Evolutionary conservation across 2,329 filamentous ascomycete species (phyloP), one percentile per base, ranked within the genome.

Genomic region (Teratosphaeriaceae sp.): DNA sequence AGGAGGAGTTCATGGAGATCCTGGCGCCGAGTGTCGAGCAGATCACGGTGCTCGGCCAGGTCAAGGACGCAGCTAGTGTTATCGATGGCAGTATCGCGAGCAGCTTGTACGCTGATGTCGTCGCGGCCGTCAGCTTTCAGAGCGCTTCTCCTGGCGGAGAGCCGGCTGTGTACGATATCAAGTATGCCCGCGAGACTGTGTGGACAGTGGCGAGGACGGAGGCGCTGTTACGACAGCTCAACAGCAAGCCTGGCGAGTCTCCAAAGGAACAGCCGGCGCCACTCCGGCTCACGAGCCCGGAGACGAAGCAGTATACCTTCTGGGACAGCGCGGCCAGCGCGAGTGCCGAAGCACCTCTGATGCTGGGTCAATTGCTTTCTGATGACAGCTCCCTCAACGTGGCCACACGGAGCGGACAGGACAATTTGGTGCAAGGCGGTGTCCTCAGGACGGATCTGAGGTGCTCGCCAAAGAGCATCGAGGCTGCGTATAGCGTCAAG

Each of bases 21-120:
- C 76, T 98, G 21, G 88, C 92, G 24, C 73, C 79, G 53, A 85
- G 85, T 26, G 78, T 82, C 36, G 80, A 79, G 66, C 84, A 77
- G 49, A 75, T 98, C 51, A 83, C 84, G 27, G 88, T 97, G 16
- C 78, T 98, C 5, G 92, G 92, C 42, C 92, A 98, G 65, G 90
- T 98, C 52, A 68, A 75, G 48, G 81, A 85, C 53, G 76, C 85
- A 50, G 71, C 78, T 46, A 80, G 82, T 45, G 85, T 92, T 5
- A 72, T 79, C 30, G 90, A 97, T 61, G 66, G 76, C 42, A 83
- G 83, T 13, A 70, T 85, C 40, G 85, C 86, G 63, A 97, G 92
- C n/a, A 78, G 78, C 15, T 78, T 98, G 2, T 96, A 90, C 65
- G 81, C 83, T n/a, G 92, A 98, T 64, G 87, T 97, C 3, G 72